Evolutionary conservation across 2,329 filamentous ascomycete species (phyloP).

Genomic region (Claviceps sp.): DNA sequence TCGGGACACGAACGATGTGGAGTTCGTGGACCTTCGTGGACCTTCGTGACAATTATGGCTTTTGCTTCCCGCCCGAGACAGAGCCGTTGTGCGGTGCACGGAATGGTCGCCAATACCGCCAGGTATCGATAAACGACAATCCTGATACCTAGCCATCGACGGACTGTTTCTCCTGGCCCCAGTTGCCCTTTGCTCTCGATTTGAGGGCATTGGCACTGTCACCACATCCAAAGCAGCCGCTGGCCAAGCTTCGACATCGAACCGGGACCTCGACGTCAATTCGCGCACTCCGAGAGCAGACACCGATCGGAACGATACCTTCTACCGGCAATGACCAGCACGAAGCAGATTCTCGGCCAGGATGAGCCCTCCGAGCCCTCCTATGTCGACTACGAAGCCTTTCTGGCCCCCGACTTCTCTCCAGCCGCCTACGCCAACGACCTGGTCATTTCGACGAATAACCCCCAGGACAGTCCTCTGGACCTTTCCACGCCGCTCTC

Average conservation of each 20-base stretch:
- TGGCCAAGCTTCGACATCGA: not conserved
- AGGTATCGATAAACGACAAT: too few species aligned
- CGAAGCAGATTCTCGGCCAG: not conserved
- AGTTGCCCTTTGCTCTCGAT: too few species aligned
- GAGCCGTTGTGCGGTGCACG: too few species aligned
- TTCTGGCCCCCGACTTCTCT: constrained; percentile 72
- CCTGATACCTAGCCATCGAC: too few species aligned
- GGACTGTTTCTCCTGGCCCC: too few species aligned
- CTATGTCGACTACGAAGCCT: constrained; percentile 93
- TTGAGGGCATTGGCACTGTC: not conserved
- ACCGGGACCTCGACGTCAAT: not conserved
- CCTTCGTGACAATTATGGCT: too few species aligned
- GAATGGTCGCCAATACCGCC: too few species aligned
- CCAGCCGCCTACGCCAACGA: constrained; percentile 74
- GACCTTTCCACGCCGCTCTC: constrained; percentile 92
- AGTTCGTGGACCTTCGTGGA: too few species aligned
- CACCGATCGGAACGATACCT: not conserved
- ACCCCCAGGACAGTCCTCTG: constrained; percentile 74
- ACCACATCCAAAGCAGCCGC: not conserved
- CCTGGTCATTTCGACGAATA: constrained; percentile 82
- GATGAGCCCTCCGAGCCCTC: constrained; percentile 46
- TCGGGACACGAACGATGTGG: too few species aligned
- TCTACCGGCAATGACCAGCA: not conserved
- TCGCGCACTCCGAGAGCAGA: not conserved
- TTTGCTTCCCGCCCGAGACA: too few species aligned